phyloP scores from a whole-genome alignment of 805 yeast species.

The Ogataea pini region DNA sequence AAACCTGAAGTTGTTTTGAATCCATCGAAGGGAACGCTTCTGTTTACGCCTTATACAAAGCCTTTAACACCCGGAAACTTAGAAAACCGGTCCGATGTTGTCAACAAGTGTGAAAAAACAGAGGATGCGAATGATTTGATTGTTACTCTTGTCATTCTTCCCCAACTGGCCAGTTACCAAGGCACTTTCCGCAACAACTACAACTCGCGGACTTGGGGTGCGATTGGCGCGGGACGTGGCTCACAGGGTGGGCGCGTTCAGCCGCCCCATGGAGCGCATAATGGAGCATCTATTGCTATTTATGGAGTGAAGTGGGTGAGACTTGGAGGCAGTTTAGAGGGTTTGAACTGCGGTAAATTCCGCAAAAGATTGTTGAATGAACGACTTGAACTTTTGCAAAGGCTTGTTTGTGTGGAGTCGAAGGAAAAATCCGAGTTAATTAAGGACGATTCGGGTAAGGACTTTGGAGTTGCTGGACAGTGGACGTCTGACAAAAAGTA shows the following conservation, averaged over 20 bases:
- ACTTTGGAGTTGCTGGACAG: slow-evolving; percentile 8
- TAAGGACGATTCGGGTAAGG: slow-evolving; percentile 9
- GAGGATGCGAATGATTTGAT: slow-evolving; percentile 48
- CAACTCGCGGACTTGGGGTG: slow-evolving; percentile 72
- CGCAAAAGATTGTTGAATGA: slow-evolving; percentile 28
- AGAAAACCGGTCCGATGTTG: slow-evolving; percentile 35
- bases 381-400: slow-evolving; percentile 20
- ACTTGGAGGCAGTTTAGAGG: slow-evolving; percentile 26
- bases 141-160: slow-evolving; percentile 64
- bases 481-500: slow-evolving; percentile 17
- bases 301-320: slow-evolving; percentile 53
- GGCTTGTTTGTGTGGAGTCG: slow-evolving; percentile 4
- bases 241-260: neutral
- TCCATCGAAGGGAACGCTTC: slow-evolving; percentile 12
- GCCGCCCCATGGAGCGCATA: slow-evolving; percentile 47
- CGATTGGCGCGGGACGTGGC: slow-evolving; percentile 13
- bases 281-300: slow-evolving; percentile 75
- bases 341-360: slow-evolving; percentile 18
- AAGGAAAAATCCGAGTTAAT: no score
- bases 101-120: slow-evolving; percentile 30
- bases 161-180: slow-evolving; percentile 60
- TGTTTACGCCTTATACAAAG: slow-evolving; percentile 22
- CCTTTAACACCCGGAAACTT: slow-evolving; percentile 44
- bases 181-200: slow-evolving; percentile 71
- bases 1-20: slow-evolving; percentile 20